Evolutionary conservation across 164 flowering plant genomes (phyloP), one percentile per base, ranked within the genome.

Genomic region (Pachysandra terminalis): DNA sequence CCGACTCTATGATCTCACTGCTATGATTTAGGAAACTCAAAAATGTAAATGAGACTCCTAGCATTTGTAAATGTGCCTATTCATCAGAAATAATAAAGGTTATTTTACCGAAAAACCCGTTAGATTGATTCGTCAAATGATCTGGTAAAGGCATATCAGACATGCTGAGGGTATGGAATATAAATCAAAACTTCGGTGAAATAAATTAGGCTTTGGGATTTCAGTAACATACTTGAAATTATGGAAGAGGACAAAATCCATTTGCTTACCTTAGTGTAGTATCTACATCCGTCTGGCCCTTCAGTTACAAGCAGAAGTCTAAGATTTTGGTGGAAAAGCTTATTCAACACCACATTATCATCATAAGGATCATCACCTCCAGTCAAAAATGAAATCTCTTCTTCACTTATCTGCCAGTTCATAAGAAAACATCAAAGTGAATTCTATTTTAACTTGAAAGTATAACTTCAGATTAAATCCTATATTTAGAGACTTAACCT

Each of bases 201-300:
- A 5, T 5, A 5, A 40, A 40, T 5, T 40, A 5, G 10, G 10
- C 10, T 40, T 40, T 10, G 45, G 45, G 10, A 5, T 40, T 40
- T 10, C 45, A 40, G 7, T 40, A 10, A 40, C 45, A 40, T 40
- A 10, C 45, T 40, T 40, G 45, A 10, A 40, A 5, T 40, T 10
- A 45, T 15, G 51, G 51, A 15, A 3, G 51, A 45, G 15, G 35
- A 65, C 5, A 21, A 48, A 54, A 58, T 21, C 12, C 7, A 28
- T 72, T 24, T 64, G 58, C 62, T 65, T 68, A 86, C 96, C 81
- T 87, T 67, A n/a, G 96, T 86, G 73, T 86, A 90, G 72, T 90
- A 90, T 84, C 93, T 83, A 77, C 96, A 90, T 23, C 93, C 96
- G 9, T 77, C 73, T 48, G 83, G 54, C 22, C 93, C 96, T 81